Percentiles rank a stretch among this genome's conserved stretches.
Evolutionary conservation across 148 eudicot species (phyloP).

Genomic region (Rhododendron simsii): DNA sequence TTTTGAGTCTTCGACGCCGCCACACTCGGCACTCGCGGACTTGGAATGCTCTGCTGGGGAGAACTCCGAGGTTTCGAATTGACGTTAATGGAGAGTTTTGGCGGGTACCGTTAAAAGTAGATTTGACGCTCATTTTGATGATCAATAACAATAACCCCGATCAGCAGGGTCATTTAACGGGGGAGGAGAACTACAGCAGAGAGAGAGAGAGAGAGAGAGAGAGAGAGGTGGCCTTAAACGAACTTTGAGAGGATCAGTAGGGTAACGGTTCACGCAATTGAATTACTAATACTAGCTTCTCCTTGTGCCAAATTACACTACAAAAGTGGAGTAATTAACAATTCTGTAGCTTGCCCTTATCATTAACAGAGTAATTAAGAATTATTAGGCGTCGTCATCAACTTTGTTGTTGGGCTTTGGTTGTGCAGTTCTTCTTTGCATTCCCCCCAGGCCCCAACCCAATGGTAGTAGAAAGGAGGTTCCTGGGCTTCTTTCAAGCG

Average conservation of each 20-base stretch:
- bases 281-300: neutral
- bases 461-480: neutral
- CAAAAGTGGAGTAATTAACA: too few species aligned
- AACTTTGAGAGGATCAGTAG: neutral
- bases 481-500: neutral
- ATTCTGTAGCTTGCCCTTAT: too few species aligned
- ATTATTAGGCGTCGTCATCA: too few species aligned
- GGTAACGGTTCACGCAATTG: neutral
- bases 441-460: neutral
- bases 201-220: neutral
- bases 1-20: slow-evolving; percentile 26
- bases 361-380: too few species aligned
- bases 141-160: neutral
- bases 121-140: slow-evolving; percentile 2
- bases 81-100: neutral
- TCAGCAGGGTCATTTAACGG: neutral
- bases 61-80: neutral
- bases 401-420: too few species aligned
- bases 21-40: slow-evolving; percentile 16
- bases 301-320: neutral
- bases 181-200: neutral
- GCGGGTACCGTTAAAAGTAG: neutral
- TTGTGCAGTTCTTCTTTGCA: too few species aligned
- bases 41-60: neutral
- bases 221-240: neutral